These are phyloP conservation scores for Penicillium sp. DNA, from an alignment of 2,329 filamentous ascomycete species.

Conservation along the genomic window DNA sequence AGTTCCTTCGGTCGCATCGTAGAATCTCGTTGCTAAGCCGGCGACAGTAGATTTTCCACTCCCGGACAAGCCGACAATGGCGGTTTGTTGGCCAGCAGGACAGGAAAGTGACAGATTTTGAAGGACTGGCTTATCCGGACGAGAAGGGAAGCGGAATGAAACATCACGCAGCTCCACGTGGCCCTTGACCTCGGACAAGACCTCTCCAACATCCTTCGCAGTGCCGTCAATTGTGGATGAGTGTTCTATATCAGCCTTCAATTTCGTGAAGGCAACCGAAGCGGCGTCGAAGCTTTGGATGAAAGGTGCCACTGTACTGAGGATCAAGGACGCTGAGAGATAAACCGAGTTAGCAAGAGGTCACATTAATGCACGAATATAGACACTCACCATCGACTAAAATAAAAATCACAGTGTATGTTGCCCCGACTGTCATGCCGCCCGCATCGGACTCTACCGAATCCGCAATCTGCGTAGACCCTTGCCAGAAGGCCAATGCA, in stretches of 20 bases:
- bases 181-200: constrained; percentile 22
- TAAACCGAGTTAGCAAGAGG: not conserved
- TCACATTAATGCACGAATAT: not conserved
- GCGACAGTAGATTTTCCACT: constrained; percentile 67
- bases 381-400: constrained; percentile 33
- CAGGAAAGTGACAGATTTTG: constrained; percentile 8
- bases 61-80: constrained; percentile 55
- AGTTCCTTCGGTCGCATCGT: constrained; percentile 60
- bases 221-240: constrained; percentile 46
- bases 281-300: constrained; percentile 50
- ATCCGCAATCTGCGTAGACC: constrained; percentile 55
- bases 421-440: constrained; percentile 31
- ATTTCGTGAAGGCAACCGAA: constrained; percentile 55
- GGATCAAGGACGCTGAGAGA: constrained; percentile 31
- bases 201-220: constrained; percentile 10
- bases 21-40: constrained; percentile 59
- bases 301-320: constrained; percentile 39
- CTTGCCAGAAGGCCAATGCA: constrained; percentile 67
- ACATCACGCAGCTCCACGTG: constrained; percentile 34
- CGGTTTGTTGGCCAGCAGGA: constrained; percentile 50
- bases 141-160: constrained; percentile 29
- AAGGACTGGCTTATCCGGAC: constrained; percentile 21
- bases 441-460: constrained; percentile 13
- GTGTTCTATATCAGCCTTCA: constrained; percentile 59
- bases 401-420: constrained; percentile 39